Evolutionary conservation across 495 filamentous ascomycete genomes (phyloP), one percentile per base, ranked within the genome.

Genomic region (Gamarada debralockiae): DNA sequence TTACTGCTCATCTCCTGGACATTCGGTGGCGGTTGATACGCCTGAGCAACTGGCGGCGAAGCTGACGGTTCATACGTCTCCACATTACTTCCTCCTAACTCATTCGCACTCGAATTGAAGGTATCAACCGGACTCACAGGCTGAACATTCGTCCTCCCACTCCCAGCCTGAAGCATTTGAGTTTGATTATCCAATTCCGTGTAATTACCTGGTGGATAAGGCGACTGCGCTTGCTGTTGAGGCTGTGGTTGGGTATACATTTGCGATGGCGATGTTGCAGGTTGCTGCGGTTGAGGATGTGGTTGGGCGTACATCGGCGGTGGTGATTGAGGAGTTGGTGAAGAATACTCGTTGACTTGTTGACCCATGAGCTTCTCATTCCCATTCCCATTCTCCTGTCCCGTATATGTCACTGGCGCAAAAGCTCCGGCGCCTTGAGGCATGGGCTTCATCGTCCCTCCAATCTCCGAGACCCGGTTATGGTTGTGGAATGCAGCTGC

Each of bases 381-480:
- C 40, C 40, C 12, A 21, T 15, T 23, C 10, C 6, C 40, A 20
- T 7, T 21, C 9, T 13, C 9, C 40, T 43, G 40, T 21, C 20
- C 22, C 6, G n/a, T n/a, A n/a, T n/a, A n/a, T n/a, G n/a, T n/a
- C n/a, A n/a, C n/a, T n/a, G 27, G 27, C 4, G 27, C 27, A 29
- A 29, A 29, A 29, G 27, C 27, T 4, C 27, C 27, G 5, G 10
- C 10, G 10, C 10, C 5, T 10, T 29, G 5, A 4, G 27, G 27
- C 27, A 40, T 31, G 20, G 55, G 55, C 29, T 57, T 57, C 34
- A 22, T 25, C 14, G 33, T 48, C 3, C 48, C 55, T 34, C 33
- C 48, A 3, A 57, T 48, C 24, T 57, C 48, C 4, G 55, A 34
- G 2, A 52, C 24, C 2, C 20, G 14, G 9, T 52, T 29, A 4